These are phyloP conservation scores for Chytriomyces sp. DNA, from an alignment of 192 early-diverging fungal species.

Conservation along the genomic window DNA sequence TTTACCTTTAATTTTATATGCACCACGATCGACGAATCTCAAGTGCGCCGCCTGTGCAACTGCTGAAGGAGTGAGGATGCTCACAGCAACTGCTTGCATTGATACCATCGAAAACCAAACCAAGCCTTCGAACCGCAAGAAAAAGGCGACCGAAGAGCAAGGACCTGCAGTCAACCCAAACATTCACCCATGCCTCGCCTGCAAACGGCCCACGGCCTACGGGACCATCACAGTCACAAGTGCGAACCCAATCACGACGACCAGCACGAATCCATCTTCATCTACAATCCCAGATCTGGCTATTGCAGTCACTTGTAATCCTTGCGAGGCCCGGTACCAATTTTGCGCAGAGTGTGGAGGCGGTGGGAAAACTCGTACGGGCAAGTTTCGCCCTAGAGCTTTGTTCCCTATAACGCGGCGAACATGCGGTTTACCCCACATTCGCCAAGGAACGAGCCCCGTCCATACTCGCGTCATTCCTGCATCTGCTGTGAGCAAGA, in stretches of 20 bases:
- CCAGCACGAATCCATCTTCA: not conserved
- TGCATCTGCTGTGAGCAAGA: not conserved
- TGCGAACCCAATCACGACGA: not conserved
- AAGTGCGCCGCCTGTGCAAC: not conserved
- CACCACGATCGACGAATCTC: not conserved
- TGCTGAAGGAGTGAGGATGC: not conserved
- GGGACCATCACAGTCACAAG: not conserved
- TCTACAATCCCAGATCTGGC: not conserved
- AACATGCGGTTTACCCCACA: slow-evolving; percentile 44
- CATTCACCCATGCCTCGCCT: slow-evolving; percentile 21
- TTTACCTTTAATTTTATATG: not conserved
- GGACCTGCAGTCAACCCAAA: not conserved
- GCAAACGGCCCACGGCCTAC: slow-evolving; percentile 3
- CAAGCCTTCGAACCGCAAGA: not conserved
- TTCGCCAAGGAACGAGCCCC: slow-evolving; percentile 42
- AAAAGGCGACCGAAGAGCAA: not conserved
- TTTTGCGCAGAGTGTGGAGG: slow-evolving; percentile 57
- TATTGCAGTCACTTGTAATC: slow-evolving; percentile 30
- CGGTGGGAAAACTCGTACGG: slow-evolving; percentile 53
- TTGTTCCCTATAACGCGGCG: slow-evolving; percentile 35
- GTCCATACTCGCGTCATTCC: not conserved
- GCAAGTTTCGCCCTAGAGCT: slow-evolving; percentile 46
- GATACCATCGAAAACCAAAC: too few relatives aligned
- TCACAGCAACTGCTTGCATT: too few relatives aligned
- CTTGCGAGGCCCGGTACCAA: slow-evolving; percentile 43